Conservation (phyloP, 345 rosid genomes). For the Eucalyptus sp. region DNA sequence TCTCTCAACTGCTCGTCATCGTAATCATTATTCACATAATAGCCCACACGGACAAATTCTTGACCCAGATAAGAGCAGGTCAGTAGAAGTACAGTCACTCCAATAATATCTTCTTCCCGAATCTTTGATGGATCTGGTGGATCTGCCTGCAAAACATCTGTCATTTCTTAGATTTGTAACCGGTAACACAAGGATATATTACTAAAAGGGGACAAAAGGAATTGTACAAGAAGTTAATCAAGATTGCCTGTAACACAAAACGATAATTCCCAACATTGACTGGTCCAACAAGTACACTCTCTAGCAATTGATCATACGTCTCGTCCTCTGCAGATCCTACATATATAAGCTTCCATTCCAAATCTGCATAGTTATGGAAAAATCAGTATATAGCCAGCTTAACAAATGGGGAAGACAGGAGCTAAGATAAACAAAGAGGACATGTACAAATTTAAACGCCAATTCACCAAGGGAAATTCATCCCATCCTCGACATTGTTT, state of each 20-base stretch:
- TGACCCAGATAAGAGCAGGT: conserved; percentile 88
- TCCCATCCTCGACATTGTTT: background rate
- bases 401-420: background rate
- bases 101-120: conserved; percentile 79
- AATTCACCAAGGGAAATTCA: background rate
- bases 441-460: background rate
- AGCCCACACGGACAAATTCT: conserved; percentile 80
- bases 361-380: conserved; percentile 29
- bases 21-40: conserved; percentile 87
- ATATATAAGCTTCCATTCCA: conserved; percentile 95
- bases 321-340: conserved; percentile 98
- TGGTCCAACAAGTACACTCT: conserved; percentile 94
- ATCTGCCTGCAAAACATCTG: conserved; percentile 44
- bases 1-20: conserved; percentile 82
- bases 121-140: conserved; percentile 90
- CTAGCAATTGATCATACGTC: conserved; percentile 70
- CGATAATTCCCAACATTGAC: conserved; percentile 90
- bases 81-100: conserved; percentile 71
- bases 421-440: background rate
- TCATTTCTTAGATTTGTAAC: background rate
- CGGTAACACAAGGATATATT: background rate
- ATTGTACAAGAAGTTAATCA: background rate
- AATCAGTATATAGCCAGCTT: background rate
- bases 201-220: background rate
- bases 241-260: conserved; percentile 61